phyloP scores from a whole-genome alignment of 768 basidiomycete species.

The Amanita pseudoporphyria region DNA sequence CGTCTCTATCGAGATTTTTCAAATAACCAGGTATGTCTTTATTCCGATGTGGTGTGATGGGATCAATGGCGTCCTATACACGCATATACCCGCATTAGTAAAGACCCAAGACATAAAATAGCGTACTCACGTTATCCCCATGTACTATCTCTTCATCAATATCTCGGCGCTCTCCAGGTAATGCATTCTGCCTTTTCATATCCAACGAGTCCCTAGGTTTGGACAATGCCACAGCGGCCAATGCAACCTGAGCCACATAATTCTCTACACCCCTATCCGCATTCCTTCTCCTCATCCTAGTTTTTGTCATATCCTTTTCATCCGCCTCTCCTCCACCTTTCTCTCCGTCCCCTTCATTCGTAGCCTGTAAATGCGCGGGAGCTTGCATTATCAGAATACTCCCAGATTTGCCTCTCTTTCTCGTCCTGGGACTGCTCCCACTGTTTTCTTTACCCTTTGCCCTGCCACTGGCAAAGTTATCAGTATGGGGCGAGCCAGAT shows the following conservation, averaged over 20 bases:
- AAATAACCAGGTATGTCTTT: neutral
- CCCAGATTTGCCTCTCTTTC: conserved; percentile 3
- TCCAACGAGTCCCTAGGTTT: conserved; percentile 35
- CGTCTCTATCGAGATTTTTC: neutral
- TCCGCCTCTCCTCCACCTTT: too few relatives aligned
- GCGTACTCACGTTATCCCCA: conserved; percentile 3
- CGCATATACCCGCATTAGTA: neutral
- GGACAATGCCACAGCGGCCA: conserved; percentile 51
- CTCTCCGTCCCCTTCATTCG: too few relatives aligned
- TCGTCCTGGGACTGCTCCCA: conserved; percentile 3
- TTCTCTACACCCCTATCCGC: conserved; percentile 11
- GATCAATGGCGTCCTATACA: conserved; percentile 24
- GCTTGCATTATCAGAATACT: neutral
- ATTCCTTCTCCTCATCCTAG: neutral
- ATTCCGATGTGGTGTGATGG: conserved; percentile 27
- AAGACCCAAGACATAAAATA: neutral
- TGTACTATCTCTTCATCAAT: conserved; percentile 15
- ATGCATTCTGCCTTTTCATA: conserved; percentile 26
- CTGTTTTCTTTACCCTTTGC: neutral
- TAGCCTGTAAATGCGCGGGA: neutral
- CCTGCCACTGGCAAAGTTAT: neutral
- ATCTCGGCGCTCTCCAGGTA: conserved; percentile 34
- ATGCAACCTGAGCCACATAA: conserved; percentile 43
- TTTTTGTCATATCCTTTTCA: neutral
- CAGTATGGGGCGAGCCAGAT: neutral